phyloP scores from a whole-genome alignment of 495 filamentous ascomycete genomes.

The Recurvomyces mirabilis region DNA sequence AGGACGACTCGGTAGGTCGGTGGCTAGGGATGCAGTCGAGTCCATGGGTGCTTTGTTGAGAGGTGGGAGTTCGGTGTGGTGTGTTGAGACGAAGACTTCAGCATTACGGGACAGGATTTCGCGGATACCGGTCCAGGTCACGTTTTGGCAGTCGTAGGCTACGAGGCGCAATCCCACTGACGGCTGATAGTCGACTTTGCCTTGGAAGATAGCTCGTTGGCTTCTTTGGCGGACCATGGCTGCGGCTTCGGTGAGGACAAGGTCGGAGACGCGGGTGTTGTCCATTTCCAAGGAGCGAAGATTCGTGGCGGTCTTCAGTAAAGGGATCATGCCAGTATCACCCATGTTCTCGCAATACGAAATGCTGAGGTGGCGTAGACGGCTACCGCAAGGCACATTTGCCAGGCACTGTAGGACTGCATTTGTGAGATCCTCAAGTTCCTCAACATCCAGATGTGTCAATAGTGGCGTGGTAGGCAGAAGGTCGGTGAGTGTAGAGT shows the following conservation, averaged over 20 bases:
- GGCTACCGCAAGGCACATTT: conserved; percentile 55
- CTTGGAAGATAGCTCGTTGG: conserved; percentile 32
- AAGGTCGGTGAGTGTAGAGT: conserved; percentile 59
- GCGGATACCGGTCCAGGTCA: conserved; percentile 87
- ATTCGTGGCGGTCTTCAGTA: conserved; percentile 61
- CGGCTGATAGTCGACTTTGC: conserved; percentile 33
- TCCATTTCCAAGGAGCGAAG: conserved; percentile 75
- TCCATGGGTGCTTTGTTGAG: conserved; percentile 21
- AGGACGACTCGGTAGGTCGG: conserved; percentile 5
- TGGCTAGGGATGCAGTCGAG: conserved; percentile 22
- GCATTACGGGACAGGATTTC: conserved; percentile 79
- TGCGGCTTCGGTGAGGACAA: conserved; percentile 79
- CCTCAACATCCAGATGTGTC: conserved; percentile 83
- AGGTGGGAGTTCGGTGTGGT: conserved; percentile 15
- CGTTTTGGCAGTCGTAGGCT: conserved; percentile 77
- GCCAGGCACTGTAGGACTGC: conserved; percentile 58
- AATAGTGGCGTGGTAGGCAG: conserved; percentile 63
- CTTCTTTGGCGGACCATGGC: conserved; percentile 57
- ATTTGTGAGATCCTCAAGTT: conserved; percentile 68
- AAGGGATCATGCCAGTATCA: conserved; percentile 71
- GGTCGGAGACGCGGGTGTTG: conserved; percentile 82
- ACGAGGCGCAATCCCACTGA: conserved; percentile 61
- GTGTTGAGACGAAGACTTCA: conserved; percentile 36
- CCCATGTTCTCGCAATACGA: conserved; percentile 80
- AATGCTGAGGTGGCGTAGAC: conserved; percentile 70